phyloP scores from a whole-genome alignment of 2,329 filamentous ascomycete genomes.

The Fusarium scirpi region DNA sequence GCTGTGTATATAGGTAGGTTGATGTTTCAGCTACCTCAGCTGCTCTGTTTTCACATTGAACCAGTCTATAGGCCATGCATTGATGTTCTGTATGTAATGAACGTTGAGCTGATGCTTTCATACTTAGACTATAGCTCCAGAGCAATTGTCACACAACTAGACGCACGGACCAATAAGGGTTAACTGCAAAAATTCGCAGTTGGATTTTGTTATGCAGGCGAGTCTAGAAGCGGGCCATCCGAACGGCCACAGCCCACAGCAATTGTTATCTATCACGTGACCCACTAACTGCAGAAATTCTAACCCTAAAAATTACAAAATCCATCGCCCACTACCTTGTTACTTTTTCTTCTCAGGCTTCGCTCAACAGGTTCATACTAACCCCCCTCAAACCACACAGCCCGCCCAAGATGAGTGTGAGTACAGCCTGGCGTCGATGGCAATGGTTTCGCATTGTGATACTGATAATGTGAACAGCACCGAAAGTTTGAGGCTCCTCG shows the following conservation, averaged over 20 bases:
- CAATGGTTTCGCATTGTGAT: constrained; percentile 47
- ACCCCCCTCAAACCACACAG: constrained; percentile 54
- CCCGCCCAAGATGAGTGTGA: constrained; percentile 58
- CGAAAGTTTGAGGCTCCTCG: constrained; percentile 84
- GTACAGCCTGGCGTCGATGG: constrained; percentile 39
- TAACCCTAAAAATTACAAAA: constrained; percentile 50
- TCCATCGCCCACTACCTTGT: constrained; percentile 52
- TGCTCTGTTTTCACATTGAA: not conserved
- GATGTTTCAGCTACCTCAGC: not conserved
- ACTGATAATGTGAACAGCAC: constrained; percentile 55
- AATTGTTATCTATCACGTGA: not conserved
- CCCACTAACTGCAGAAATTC: constrained; percentile 32
- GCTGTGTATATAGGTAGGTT: not conserved
- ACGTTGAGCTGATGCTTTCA: not conserved
- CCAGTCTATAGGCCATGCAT: not conserved
- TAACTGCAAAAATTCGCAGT: not conserved
- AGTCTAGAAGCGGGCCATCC: not conserved
- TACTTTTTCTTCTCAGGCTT: constrained; percentile 52
- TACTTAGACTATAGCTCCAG: not conserved
- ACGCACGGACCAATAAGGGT: not conserved
- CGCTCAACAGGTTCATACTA: constrained; percentile 53
- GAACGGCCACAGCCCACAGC: not conserved
- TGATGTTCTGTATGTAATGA: not conserved
- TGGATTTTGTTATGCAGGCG: not conserved
- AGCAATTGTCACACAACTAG: not conserved